A percentile compares a stretch with the other conserved stretches of the same genome.
These are phyloP conservation scores for Ganoderma lucidum DNA, from an alignment of 1,284 basidiomycete genomes.

Conservation along the genomic window DNA sequence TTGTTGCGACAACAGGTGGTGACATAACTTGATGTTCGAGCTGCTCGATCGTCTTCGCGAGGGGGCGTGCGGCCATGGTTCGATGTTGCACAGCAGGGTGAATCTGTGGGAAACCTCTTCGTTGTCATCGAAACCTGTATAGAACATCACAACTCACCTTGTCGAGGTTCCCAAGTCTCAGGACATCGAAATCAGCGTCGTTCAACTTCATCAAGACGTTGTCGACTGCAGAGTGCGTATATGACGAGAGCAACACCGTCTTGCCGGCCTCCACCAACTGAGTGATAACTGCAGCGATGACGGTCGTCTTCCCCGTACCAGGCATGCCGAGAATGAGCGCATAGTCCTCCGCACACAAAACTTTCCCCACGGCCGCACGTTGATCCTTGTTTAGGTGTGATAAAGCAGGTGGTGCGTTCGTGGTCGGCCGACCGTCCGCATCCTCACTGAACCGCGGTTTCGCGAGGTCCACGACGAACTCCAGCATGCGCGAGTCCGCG, in stretches of 20 bases:
- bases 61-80: slow-evolving; percentile 65
- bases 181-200: slow-evolving; percentile 71
- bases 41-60: slow-evolving; percentile 74
- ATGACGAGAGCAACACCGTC: slow-evolving; percentile 88
- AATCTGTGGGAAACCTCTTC: slow-evolving; percentile 54
- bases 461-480: slow-evolving; percentile 85
- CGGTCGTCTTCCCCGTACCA: slow-evolving; percentile 97
- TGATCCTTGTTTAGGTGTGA: slow-evolving; percentile 80
- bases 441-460: slow-evolving; percentile 67
- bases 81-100: slow-evolving; percentile 81
- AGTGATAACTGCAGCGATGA: slow-evolving; percentile 89
- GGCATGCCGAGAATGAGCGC: slow-evolving; percentile 97
- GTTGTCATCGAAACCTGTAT: not conserved
- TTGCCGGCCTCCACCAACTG: slow-evolving; percentile 84
- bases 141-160: slow-evolving; percentile 65
- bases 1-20: slow-evolving; percentile 95
- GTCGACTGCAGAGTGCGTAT: slow-evolving; percentile 98
- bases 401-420: slow-evolving; percentile 11
- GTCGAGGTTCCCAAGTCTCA: slow-evolving; percentile 91
- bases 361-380: slow-evolving; percentile 74
- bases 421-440: not conserved
- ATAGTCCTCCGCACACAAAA: slow-evolving; percentile 87
- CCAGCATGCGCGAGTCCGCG: slow-evolving; percentile 67
- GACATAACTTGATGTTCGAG: slow-evolving; percentile 83
- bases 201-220: slow-evolving; percentile 89